These are phyloP conservation scores for Arachnomyces sp. DNA, from an alignment of 2,329 filamentous ascomycete genomes.

Conservation along the genomic window DNA sequence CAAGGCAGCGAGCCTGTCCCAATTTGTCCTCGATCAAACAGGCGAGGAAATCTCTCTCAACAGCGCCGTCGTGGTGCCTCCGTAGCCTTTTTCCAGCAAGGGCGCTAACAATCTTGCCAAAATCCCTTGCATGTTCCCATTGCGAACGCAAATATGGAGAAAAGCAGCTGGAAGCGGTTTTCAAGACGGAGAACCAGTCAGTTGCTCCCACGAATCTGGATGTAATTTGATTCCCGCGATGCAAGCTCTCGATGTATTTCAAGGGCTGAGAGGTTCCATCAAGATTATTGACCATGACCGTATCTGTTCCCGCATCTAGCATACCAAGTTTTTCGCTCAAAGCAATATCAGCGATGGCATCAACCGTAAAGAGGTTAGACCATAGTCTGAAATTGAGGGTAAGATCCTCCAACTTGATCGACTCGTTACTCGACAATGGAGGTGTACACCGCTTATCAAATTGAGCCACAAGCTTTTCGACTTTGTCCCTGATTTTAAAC, in stretches of 20 bases:
- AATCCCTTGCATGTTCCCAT: too few species aligned
- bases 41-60: conserved; percentile 45
- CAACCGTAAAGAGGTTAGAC: conserved; percentile 31
- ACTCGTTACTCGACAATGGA: conserved; percentile 13
- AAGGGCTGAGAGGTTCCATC: conserved; percentile 17
- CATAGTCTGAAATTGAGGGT: conserved; percentile 30
- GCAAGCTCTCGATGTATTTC: conserved; percentile 44
- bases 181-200: too few species aligned
- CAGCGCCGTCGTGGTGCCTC: too few species aligned
- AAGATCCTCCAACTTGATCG: too few species aligned
- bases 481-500: conserved; percentile 34
- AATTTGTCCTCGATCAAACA: conserved; percentile 45
- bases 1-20: conserved; percentile 35
- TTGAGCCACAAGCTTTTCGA: conserved; percentile 22
- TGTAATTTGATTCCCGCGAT: too few species aligned
- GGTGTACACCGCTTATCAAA: conserved; percentile 29
- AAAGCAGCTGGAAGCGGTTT: too few species aligned
- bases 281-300: conserved; percentile 16
- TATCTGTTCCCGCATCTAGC: conserved; percentile 28
- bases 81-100: too few species aligned
- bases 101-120: too few species aligned
- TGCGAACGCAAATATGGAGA: too few species aligned
- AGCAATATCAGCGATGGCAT: conserved; percentile 34
- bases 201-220: too few species aligned
- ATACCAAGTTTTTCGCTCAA: conserved; percentile 29